Evolutionary conservation across 305 asterid species (phyloP), one percentile per base, ranked within the genome.

Genomic region (Fraxinus xanthoxyloides): DNA sequence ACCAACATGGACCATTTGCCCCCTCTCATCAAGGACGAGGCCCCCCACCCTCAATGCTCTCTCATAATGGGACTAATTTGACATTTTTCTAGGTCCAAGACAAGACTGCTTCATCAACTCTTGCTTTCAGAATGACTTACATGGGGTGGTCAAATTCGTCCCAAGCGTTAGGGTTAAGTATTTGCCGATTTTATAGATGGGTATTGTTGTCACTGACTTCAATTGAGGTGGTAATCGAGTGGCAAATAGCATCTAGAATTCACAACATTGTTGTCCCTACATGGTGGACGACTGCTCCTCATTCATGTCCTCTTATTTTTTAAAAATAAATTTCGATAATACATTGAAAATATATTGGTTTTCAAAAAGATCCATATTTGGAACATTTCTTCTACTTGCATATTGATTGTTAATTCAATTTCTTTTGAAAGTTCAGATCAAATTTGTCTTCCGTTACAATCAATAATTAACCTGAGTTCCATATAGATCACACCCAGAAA

Each of bases 1-100:
- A 87, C 21, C 51, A 77, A 72, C 89, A 85, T 72, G 92, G 86
- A 87, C 97, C 94, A 88, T 90, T 85, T 87, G 92, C 83, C 85
- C 87, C 95, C 91, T 80, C 61, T n/a, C 46, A 80, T 87, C 79
- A 85, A 79, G 43, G 12, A 76, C 8, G 82, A 78, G 86, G 89
- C 93, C 7, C 93, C 36, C 5, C 15, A 13, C 73, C 35, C 34
- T 56, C 38, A 59, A 9, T 24, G 72, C 32, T 24, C n/a, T 61
- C 31, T 8, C 78, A 13, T 21, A 67, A 36, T 1, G 0, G 21
- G 19, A 17, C 59, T 48, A 51, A 1, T 51, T 51, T 51, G 63
- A 51, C 21, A 54, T 17, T n/a, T 51, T 21, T 54, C 7, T 54
- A 54, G 9, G 65, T 9, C 2, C 65, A 54, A 54, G 24, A 54